Percentiles rank a stretch among this genome's conserved stretches.
Conservation (phyloP, 768 basidiomycete genomes). For the Russula sp. region DNA sequence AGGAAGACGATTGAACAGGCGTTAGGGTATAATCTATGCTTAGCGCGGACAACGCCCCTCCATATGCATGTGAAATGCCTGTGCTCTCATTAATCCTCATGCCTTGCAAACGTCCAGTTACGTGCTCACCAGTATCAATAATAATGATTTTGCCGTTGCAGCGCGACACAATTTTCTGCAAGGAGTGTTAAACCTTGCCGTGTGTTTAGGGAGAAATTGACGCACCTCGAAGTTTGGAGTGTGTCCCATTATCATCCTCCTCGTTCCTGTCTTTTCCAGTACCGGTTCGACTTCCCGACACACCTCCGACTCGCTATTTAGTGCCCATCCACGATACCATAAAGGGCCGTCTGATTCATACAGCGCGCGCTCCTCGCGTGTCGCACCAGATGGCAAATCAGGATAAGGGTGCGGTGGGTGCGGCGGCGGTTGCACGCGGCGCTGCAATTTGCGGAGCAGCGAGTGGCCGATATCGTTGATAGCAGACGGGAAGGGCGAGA, state of each 20-base stretch:
- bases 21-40: constrained; percentile 81
- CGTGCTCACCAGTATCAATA: constrained; percentile 77
- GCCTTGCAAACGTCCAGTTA: not conserved
- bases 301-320: constrained; percentile 57
- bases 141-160: constrained; percentile 93
- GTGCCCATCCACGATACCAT: constrained; percentile 95
- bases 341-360: constrained; percentile 78
- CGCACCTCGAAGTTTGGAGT: constrained; percentile 80
- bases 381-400: constrained; percentile 61
- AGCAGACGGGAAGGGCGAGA: constrained; percentile 75
- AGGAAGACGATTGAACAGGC: constrained; percentile 39
- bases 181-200: not conserved
- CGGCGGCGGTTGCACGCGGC: constrained; percentile 60
- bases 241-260: constrained; percentile 94
- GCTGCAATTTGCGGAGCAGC: constrained; percentile 68
- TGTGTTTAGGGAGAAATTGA: constrained; percentile 5
- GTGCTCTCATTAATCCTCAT: constrained; percentile 4
- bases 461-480: constrained; percentile 74
- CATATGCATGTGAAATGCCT: constrained; percentile 96
- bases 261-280: constrained; percentile 66
- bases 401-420: constrained; percentile 77
- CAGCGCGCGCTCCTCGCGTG: constrained; percentile 58
- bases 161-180: constrained; percentile 64
- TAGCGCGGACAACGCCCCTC: constrained; percentile 85
- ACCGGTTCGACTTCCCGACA: constrained; percentile 72